Evolutionary conservation across 164 flowering plant species (phyloP).

Genomic region (Houttuynia cordata): DNA sequence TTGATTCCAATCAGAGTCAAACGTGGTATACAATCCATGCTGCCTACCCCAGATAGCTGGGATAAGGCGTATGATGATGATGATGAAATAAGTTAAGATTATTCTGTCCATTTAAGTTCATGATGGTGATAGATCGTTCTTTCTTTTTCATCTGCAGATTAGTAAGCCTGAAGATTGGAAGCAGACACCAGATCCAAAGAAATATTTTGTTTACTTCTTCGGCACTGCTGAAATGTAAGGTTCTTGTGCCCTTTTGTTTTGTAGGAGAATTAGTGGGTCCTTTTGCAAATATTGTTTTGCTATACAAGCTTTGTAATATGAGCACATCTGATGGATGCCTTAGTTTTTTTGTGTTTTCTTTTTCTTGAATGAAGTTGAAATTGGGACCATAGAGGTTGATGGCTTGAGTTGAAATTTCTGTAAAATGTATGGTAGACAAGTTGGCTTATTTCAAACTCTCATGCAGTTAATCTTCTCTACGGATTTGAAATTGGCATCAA

Average conservation of each 20-base stretch:
- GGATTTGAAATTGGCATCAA: not conserved
- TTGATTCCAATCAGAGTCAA: too few species aligned
- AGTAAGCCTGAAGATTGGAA: conserved; percentile 90
- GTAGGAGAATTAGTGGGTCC: not conserved
- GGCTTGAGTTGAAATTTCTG: not conserved
- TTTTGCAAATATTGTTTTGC: not conserved
- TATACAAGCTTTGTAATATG: not conserved
- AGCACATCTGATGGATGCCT: not conserved
- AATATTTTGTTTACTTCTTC: conserved; percentile 82
- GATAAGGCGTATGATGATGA: too few species aligned
- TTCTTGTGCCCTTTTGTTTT: not conserved
- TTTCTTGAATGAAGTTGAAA: not conserved
- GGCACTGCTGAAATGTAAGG: conserved; percentile 94
- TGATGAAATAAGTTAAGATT: too few species aligned
- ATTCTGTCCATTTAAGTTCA: not conserved
- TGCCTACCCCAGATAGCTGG: too few species aligned
- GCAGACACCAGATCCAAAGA: conserved; percentile 66
- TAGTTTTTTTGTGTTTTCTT: not conserved
- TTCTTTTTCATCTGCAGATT: conserved; percentile 40
- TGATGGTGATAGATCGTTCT: conserved; percentile 1
- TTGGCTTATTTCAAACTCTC: not conserved
- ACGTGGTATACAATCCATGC: too few species aligned
- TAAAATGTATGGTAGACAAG: too few species aligned
- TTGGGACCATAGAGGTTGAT: not conserved
- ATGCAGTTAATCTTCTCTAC: not conserved